Percentiles rank a stretch among this genome's conserved stretches.
phyloP scores from a whole-genome alignment of 306 rosid genomes.

The Castanea sativa region DNA sequence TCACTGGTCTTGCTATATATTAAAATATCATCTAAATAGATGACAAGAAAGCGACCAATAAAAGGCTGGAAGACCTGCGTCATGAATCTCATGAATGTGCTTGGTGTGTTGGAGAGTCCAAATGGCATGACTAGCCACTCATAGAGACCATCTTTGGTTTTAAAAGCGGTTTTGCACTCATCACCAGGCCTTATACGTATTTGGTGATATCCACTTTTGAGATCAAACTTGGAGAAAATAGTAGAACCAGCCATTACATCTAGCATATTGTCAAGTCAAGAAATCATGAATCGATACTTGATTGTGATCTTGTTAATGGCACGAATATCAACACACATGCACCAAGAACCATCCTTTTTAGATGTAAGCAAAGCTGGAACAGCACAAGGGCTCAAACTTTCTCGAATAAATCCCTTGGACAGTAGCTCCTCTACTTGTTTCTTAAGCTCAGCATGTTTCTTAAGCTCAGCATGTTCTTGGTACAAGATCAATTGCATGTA shows the following conservation, averaged over 20 bases:
- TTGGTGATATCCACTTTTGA: background rate
- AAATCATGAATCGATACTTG: background rate
- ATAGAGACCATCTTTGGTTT: background rate
- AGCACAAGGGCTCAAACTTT: background rate
- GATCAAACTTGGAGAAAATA: background rate
- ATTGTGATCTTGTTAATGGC: background rate
- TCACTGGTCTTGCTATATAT: background rate
- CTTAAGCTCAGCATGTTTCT: too few relatives aligned
- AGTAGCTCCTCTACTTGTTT: too few relatives aligned
- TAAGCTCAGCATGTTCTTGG: too few relatives aligned
- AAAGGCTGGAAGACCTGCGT: background rate
- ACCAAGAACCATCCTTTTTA: background rate
- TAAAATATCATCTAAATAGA: slow-evolving; percentile 5
- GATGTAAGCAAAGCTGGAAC: background rate
- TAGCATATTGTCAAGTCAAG: background rate
- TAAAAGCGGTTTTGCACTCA: background rate
- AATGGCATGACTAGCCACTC: slow-evolving; percentile 5
- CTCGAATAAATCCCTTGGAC: background rate
- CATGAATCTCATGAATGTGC: slow-evolving; percentile 7
- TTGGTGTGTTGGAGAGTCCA: slow-evolving; percentile 2
- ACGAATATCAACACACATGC: background rate
- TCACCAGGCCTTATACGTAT: background rate
- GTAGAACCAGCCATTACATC: background rate
- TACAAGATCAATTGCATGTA: too few relatives aligned
- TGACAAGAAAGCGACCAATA: background rate